A percentile compares a stretch with the other conserved stretches of the same genome.
Evolutionary conservation across 306 rosid genomes (phyloP).

Genomic region (Hippophae gyantsensis): DNA sequence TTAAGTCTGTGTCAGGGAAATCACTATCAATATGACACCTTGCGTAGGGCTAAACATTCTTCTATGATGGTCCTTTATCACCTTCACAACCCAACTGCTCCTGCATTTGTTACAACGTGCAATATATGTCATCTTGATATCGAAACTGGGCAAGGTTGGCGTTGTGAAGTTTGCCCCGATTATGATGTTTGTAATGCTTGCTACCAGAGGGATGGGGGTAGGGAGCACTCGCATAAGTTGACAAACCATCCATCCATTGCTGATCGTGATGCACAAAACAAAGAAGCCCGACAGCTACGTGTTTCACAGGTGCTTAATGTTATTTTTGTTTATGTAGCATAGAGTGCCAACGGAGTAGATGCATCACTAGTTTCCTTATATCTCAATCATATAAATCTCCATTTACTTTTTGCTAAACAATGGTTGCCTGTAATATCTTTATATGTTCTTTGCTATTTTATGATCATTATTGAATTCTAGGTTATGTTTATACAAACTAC

Average conservation of each 20-base stretch:
- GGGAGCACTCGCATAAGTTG: slow-evolving; percentile 87
- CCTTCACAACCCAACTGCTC: slow-evolving; percentile 99
- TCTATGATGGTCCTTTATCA: slow-evolving; percentile 99
- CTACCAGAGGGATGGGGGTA: slow-evolving; percentile 77
- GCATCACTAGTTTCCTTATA: no score
- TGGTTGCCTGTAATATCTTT: no score
- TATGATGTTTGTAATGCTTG: slow-evolving; percentile 89
- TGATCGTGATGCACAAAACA: slow-evolving; percentile 93
- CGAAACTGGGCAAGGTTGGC: slow-evolving; percentile 99
- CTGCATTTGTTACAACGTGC: slow-evolving; percentile 79
- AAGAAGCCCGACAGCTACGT: slow-evolving; percentile 87
- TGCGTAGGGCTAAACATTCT: slow-evolving; percentile 95
- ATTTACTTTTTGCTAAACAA: no score
- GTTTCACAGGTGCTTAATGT: slow-evolving; percentile 58
- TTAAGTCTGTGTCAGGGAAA: slow-evolving; percentile 98
- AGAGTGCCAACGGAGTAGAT: background rate
- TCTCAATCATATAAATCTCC: no score
- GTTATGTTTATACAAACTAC: no score
- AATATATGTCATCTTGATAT: slow-evolving; percentile 72
- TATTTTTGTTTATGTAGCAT: background rate
- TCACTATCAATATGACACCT: slow-evolving; percentile 95
- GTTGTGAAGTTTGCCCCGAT: slow-evolving; percentile 91
- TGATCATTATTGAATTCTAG: no score
- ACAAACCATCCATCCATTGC: slow-evolving; percentile 89
- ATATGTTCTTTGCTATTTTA: no score